Conservation (phyloP, 768 basidiomycete species). For the Mycena vitilis region DNA sequence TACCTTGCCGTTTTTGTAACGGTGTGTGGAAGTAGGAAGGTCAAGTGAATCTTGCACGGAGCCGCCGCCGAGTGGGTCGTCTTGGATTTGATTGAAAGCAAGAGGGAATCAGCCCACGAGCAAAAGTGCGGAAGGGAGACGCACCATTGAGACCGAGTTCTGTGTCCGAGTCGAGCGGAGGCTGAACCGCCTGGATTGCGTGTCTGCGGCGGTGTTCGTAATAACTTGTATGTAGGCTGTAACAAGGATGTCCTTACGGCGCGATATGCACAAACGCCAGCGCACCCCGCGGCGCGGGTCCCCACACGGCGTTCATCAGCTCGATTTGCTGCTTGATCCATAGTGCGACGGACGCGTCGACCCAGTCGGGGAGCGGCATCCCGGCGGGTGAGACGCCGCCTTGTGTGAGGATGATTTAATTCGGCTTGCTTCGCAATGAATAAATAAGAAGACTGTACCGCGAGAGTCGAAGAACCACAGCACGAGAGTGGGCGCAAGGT, state of each 20-base stretch:
- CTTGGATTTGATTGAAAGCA: too few relatives aligned
- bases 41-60: conserved; percentile 13
- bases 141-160: conserved; percentile 6
- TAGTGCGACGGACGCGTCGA: conserved; percentile 64
- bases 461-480: conserved; percentile 19
- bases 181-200: conserved; percentile 12
- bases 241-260: too few relatives aligned
- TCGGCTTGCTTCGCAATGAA: too few relatives aligned
- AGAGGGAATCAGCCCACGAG: not conserved
- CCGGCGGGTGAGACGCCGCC: not conserved
- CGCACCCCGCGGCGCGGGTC: not conserved
- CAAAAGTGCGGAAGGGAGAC: too few relatives aligned
- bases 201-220: not conserved
- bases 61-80: conserved; percentile 10
- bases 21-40: not conserved
- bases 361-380: conserved; percentile 3
- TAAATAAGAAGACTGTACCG: not conserved
- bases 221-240: not conserved
- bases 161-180: not conserved
- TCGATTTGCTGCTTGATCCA: conserved; percentile 68
- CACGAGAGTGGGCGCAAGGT: not conserved
- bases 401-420: not conserved
- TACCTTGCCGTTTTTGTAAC: too few relatives aligned
- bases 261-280: not conserved
- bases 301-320: not conserved